phyloP scores from a whole-genome alignment of 345 rosid species.

The Ailanthus altissimus region DNA sequence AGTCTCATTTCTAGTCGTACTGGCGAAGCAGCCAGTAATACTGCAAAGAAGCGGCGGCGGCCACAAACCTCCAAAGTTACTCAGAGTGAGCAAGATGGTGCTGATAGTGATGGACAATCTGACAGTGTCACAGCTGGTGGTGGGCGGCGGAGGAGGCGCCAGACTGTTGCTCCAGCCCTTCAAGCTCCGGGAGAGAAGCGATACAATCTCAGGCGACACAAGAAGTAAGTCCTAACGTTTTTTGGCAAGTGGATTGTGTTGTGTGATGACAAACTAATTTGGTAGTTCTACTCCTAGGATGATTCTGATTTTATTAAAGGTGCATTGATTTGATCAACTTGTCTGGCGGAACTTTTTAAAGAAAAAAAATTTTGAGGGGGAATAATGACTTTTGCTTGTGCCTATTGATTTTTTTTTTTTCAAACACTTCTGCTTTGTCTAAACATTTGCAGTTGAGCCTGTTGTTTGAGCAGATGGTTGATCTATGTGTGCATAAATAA shows the following conservation, averaged over 20 bases:
- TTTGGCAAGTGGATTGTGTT: background rate
- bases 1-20: conserved; percentile 37
- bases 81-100: conserved; percentile 53
- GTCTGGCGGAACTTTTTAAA: background rate
- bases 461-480: background rate
- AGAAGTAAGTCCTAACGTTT: conserved; percentile 53
- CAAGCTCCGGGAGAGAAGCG: conserved; percentile 64
- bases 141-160: conserved; percentile 69
- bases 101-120: conserved; percentile 64
- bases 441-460: background rate
- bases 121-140: conserved; percentile 62
- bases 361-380: background rate
- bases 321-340: conserved; percentile 6
- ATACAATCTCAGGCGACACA: conserved; percentile 77
- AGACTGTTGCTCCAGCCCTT: conserved; percentile 37
- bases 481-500: background rate
- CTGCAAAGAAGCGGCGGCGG: conserved; percentile 54
- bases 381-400: background rate
- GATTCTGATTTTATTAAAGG: background rate
- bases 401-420: background rate
- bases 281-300: background rate
- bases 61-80: conserved; percentile 42
- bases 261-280: background rate
- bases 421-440: background rate
- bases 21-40: conserved; percentile 38